Conservation (phyloP, 2,329 filamentous ascomycete species). For the Fusarium neocosmosporiellum region DNA sequence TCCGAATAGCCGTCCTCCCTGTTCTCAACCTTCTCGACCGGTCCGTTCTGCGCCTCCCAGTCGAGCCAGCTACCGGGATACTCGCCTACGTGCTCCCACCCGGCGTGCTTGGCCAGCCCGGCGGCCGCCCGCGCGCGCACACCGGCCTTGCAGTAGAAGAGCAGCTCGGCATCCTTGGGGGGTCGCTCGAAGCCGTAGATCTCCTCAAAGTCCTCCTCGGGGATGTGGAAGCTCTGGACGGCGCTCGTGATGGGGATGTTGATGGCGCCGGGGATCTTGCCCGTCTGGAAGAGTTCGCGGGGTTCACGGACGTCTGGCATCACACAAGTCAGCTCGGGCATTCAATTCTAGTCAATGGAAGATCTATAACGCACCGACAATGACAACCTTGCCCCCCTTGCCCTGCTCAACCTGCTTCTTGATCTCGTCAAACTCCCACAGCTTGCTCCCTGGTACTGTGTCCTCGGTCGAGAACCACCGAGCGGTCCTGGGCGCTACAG, state of each 20-base stretch:
- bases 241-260: constrained; percentile 84
- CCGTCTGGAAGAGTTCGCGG: constrained; percentile 69
- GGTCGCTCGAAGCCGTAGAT: constrained; percentile 82
- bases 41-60: constrained; percentile 80
- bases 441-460: constrained; percentile 46
- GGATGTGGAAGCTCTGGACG: constrained; percentile 83
- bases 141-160: constrained; percentile 96
- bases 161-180: constrained; percentile 64
- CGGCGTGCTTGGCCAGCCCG: constrained; percentile 78
- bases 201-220: constrained; percentile 82
- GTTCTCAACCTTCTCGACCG: constrained; percentile 49
- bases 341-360: neutral
- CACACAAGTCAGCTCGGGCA: neutral
- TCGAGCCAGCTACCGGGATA: constrained; percentile 84
- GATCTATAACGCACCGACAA: constrained; percentile 56
- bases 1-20: neutral
- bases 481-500: constrained; percentile 9
- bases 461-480: constrained; percentile 32
- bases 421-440: constrained; percentile 64
- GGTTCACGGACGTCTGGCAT: constrained; percentile 78
- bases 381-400: constrained; percentile 47
- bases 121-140: constrained; percentile 85
- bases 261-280: constrained; percentile 82
- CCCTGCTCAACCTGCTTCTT: constrained; percentile 49
- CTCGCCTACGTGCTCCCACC: constrained; percentile 78